Conservation (phyloP, 495 filamentous ascomycete species). For the Xylaria acuta region DNA sequence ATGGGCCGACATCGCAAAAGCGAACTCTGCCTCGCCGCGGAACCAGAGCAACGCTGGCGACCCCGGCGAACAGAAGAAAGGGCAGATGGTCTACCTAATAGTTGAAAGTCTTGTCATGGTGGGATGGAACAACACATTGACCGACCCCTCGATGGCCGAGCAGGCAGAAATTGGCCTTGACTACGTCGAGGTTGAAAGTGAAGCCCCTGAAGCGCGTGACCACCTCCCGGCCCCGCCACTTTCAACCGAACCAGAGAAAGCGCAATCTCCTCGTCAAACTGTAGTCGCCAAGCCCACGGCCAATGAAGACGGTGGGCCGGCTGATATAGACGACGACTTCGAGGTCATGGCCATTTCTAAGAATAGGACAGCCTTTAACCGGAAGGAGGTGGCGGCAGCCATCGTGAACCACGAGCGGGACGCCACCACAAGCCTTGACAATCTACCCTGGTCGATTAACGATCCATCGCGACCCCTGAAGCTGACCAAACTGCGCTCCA, state of each 20-base stretch:
- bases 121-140: conserved; percentile 47
- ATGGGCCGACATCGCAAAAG: conserved; percentile 22
- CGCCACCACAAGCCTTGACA: neutral
- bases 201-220: neutral
- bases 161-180: conserved; percentile 20
- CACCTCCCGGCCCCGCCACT: neutral
- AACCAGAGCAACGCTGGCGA: neutral
- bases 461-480: conserved; percentile 42
- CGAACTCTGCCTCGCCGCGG: neutral
- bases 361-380: conserved; percentile 30
- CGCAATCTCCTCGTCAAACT: neutral
- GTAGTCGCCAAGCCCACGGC: conserved; percentile 4
- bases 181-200: neutral
- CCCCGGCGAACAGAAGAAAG: neutral
- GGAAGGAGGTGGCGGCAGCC: conserved; percentile 26
- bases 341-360: conserved; percentile 37
- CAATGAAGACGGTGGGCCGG: conserved; percentile 16
- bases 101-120: conserved; percentile 48
- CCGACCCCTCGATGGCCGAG: conserved; percentile 33
- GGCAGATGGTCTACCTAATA: conserved; percentile 45
- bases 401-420: conserved; percentile 13
- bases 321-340: conserved; percentile 39
- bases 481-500: conserved; percentile 48
- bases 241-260: neutral
- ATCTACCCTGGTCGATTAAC: conserved; percentile 37